A percentile compares a stretch with the other conserved stretches of the same genome.
phyloP scores from a whole-genome alignment of 169 alveolate genomes.

The Cardiosporidium cionae region DNA sequence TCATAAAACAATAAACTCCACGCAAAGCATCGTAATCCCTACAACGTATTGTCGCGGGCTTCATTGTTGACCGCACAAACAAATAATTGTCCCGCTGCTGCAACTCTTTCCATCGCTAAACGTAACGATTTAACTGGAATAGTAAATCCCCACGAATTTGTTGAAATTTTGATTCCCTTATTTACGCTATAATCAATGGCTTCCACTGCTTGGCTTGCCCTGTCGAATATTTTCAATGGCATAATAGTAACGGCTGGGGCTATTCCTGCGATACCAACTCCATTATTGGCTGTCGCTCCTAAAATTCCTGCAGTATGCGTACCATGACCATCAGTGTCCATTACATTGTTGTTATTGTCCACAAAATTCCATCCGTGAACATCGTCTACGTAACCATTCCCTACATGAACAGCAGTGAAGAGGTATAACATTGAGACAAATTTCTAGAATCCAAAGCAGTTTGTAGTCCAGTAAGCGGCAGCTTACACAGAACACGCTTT shows the following conservation, averaged over 20 bases:
- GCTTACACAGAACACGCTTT: neutral
- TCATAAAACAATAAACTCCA: neutral
- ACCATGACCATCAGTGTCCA: constrained; percentile 54
- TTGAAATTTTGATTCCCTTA: constrained; percentile 31
- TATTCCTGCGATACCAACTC: constrained; percentile 37
- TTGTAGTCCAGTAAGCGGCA: neutral
- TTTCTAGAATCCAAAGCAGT: neutral
- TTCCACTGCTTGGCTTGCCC: constrained; percentile 9
- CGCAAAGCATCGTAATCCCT: neutral
- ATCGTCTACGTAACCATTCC: constrained; percentile 53
- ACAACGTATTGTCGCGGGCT: neutral
- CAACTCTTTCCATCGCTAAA: neutral
- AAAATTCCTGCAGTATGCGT: constrained; percentile 56
- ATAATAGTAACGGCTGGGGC: constrained; percentile 33
- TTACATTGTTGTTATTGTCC: constrained; percentile 35
- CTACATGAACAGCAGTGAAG: constrained; percentile 1
- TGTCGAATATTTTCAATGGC: constrained; percentile 38
- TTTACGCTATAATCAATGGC: constrained; percentile 39
- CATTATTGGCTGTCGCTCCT: constrained; percentile 45
- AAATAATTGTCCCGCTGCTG: neutral
- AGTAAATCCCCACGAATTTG: constrained; percentile 36
- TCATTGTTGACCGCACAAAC: neutral
- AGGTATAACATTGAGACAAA: neutral
- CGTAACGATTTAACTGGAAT: neutral
- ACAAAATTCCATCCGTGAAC: constrained; percentile 45